Percentiles rank a stretch among this genome's conserved stretches.
Evolutionary conservation across 805 yeast species (phyloP).

Genomic region (Candida krabiensis): DNA sequence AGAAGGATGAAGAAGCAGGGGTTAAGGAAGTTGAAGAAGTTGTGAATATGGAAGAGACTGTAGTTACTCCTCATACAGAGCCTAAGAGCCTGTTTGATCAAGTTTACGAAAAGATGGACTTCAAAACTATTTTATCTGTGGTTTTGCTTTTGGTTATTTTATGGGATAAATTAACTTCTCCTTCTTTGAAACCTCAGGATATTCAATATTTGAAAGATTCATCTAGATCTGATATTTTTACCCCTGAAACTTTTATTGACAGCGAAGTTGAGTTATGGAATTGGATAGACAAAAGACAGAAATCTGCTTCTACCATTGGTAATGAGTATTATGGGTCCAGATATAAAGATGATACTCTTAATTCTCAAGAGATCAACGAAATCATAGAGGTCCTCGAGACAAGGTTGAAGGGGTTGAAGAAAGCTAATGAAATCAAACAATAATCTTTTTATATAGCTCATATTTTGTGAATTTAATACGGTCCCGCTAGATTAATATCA

Average conservation of each 20-base stretch:
- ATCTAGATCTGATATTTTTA: not conserved
- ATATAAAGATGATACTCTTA: constrained; percentile 2
- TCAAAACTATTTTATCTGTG: constrained; percentile 19
- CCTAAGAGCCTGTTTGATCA: constrained; percentile 14
- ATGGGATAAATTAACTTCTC: constrained; percentile 16
- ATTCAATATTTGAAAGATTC: constrained; percentile 6
- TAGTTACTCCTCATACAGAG: constrained; percentile 9
- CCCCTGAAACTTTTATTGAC: constrained; percentile 35
- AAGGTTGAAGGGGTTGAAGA: constrained; percentile 37
- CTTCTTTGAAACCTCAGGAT: constrained; percentile 11
- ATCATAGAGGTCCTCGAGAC: constrained; percentile 44
- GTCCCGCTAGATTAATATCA: no score
- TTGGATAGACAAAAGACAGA: constrained; percentile 54
- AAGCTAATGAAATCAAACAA: no score
- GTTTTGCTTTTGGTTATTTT: constrained; percentile 20
- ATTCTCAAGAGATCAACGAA: constrained; percentile 45
- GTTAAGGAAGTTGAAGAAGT: constrained; percentile 17
- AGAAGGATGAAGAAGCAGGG: constrained; percentile 17
- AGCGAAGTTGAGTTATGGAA: constrained; percentile 69
- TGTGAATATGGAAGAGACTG: constrained; percentile 7
- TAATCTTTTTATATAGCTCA: no score
- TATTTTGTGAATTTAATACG: no score
- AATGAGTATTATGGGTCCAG: not conserved
- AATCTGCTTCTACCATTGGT: not conserved
- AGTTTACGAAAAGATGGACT: constrained; percentile 23